Conservation (phyloP, 768 basidiomycete genomes). For the Tephrocybe sp. region DNA sequence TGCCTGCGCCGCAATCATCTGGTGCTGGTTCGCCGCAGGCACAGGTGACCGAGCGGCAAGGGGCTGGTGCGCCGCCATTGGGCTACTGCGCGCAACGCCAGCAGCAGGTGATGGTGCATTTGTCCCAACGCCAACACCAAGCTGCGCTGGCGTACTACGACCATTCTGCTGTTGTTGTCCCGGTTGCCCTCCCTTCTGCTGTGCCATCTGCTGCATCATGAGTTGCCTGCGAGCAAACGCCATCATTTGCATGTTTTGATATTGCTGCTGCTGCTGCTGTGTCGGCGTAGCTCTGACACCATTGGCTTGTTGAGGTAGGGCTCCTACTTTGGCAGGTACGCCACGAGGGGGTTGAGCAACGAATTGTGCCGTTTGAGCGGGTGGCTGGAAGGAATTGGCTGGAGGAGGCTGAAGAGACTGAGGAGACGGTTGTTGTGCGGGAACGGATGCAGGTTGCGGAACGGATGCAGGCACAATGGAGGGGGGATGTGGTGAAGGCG, state of each 20-base stretch:
- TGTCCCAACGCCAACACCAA: constrained; percentile 11
- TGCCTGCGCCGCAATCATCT: too few relatives aligned
- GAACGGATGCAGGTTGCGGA: constrained; percentile 10
- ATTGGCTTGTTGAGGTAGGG: neutral
- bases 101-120: constrained; percentile 16
- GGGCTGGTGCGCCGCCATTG: constrained; percentile 31
- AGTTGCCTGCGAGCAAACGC: too few relatives aligned
- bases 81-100: constrained; percentile 32
- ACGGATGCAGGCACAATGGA: constrained; percentile 16
- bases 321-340: too few relatives aligned
- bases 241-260: too few relatives aligned
- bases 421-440: constrained; percentile 9
- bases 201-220: constrained; percentile 1
- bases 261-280: constrained; percentile 10
- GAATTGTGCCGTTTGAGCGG: neutral
- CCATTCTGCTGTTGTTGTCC: constrained; percentile 25
- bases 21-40: constrained; percentile 27
- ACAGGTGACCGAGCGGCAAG: constrained; percentile 29
- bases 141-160: constrained; percentile 27
- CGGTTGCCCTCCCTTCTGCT: constrained; percentile 5
- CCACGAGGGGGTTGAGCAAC: neutral
- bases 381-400: constrained; percentile 9
- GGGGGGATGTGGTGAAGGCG: constrained; percentile 20
- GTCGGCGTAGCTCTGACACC: neutral
- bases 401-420: constrained; percentile 16